Evolutionary conservation across 73 alveolate species (phyloP).

Genomic region (Uronychia binucleata): DNA sequence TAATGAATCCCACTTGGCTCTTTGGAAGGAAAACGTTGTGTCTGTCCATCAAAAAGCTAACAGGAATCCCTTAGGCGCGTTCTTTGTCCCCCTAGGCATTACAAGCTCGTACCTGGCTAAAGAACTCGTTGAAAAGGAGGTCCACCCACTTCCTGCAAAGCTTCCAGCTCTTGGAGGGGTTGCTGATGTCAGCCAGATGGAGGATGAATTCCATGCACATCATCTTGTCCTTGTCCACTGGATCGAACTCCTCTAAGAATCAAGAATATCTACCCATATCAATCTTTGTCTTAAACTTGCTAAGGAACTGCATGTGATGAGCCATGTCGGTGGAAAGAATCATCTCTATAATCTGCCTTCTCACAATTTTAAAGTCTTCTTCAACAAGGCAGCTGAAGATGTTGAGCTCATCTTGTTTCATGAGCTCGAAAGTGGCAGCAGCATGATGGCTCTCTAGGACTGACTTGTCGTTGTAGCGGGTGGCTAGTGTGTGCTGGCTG

Average conservation of each 20-base stretch:
- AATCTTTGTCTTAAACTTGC: conserved; percentile 60
- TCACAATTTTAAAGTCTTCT: conserved; percentile 61
- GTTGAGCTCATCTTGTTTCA: conserved; percentile 31
- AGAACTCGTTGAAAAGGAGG: conserved; percentile 87
- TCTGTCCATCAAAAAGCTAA: conserved; percentile 86
- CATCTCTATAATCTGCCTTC: conserved; percentile 72
- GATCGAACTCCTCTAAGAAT: conserved; percentile 54
- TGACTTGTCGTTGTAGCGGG: conserved; percentile 76
- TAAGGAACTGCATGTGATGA: conserved; percentile 75
- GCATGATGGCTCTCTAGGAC: conserved; percentile 48
- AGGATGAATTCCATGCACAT: conserved; percentile 67
- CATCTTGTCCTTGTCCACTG: conserved; percentile 46
- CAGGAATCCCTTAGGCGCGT: conserved; percentile 71
- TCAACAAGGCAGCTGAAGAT: conserved; percentile 28
- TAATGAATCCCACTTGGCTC: conserved; percentile 81
- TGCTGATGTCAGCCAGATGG: conserved; percentile 87
- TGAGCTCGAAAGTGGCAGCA: conserved; percentile 34
- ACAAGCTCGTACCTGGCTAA: conserved; percentile 44
- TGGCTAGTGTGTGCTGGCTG: conserved; percentile 71
- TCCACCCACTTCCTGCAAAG: conserved; percentile 86
- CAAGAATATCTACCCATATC: conserved; percentile 13
- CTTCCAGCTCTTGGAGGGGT: conserved; percentile 81
- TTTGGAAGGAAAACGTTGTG: conserved; percentile 77
- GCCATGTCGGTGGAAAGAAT: conserved; percentile 88
- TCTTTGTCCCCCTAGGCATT: conserved; percentile 87